Evolutionary conservation across 768 basidiomycete species (phyloP), one percentile per base, ranked within the genome.

Genomic region (Xanthoconium purpureum): DNA sequence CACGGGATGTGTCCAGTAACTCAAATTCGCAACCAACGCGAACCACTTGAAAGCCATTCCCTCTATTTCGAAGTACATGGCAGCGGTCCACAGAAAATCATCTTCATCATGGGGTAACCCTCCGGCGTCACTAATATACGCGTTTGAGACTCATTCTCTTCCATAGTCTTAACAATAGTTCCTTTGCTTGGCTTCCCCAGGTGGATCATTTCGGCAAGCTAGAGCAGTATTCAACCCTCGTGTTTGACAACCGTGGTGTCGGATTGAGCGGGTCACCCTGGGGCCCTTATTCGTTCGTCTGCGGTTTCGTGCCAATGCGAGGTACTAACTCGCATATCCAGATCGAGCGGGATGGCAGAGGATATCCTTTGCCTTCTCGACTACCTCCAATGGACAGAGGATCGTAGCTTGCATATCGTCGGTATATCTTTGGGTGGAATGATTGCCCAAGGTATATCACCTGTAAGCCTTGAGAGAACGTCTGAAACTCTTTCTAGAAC

Each of bases 181-280:
- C 78, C 7, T 89, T 85, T 63, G 77, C 77, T 2, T 91, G 88
- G 90, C 65, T 68, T 0, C 64, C 73, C 1, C 89, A 92, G 67
- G 85, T 92, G 3, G 68, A 78, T 5, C 75, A 87, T 65, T 91
- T 93, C 61, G 76, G 78, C 9, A 71, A 65, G n/a, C 68, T 78
- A 15, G 71, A 75, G 14, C 73, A 82, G 35, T 87, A 86, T 64
- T 78, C 83, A 1, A 73, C 82, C 14, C 75, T 93, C 3, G 88
- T 90, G 6, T 91, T 93, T 66, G 91, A 93, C 71, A 92, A 94
- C 67, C 80, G 91, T 38, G 91, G 91, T 2, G 89, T 89, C 7
- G 91, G 91, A 6, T 81, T 89, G 68, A 89, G 86, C 30, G 81
- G 77, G 5, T 76, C 82, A 39, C 90, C 90, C 0, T 71, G 76